Base-by-base conservation (phyloP, 768 basidiomycete genomes). In the Butyriboletus loyo region DNA sequence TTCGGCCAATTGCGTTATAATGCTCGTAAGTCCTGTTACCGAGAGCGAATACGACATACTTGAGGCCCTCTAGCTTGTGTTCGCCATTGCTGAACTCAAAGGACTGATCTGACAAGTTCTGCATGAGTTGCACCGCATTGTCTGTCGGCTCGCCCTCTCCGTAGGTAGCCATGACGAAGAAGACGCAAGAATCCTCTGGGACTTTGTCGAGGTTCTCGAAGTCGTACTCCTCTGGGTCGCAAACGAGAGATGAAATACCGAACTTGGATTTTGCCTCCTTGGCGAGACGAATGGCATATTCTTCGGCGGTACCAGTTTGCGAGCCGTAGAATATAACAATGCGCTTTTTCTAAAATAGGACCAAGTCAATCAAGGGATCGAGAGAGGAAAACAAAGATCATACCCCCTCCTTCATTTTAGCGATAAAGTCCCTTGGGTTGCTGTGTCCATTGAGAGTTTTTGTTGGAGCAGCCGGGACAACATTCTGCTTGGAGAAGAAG, bases 81-180 rank as follows among this genome's bases (percentile, higher is more conserved):
- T 79, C 78, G 39, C 91, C 91, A 35, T 85, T 84, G 71, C 81
- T 85, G 72, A 97, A 98, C 65, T 87, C 87, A 68, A 94, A 94
- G 13, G 85, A 84, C 5, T 87, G 81, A 64, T 98, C 94, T 57
- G 86, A 78, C 54, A 98, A 66, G 72, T 92, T 94, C 70, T 96
- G 92, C 84, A 93, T 87, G 59, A 99, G 84, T 58, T 88, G 84
- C 14, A 97, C 90, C 6, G 96, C 93, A 67, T 98, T 99, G 70
- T 99, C 96, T 11, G 96, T 98, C 30, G 96, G 96, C 71, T 99
- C 96, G 52, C 96, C 96, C 75, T 99, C 96, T 57, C 96, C 96
- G 63, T 99, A 99, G 13, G 96, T 98, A 11, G 96, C 96, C 84
- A 98, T 82, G 63, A 95, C 92, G 67, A 99, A 98, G 72, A 99